A percentile compares a stretch with the other conserved stretches of the same genome.
phyloP scores from a whole-genome alignment of 2,329 filamentous ascomycete species.

The Cladophialophora yegresii region DNA sequence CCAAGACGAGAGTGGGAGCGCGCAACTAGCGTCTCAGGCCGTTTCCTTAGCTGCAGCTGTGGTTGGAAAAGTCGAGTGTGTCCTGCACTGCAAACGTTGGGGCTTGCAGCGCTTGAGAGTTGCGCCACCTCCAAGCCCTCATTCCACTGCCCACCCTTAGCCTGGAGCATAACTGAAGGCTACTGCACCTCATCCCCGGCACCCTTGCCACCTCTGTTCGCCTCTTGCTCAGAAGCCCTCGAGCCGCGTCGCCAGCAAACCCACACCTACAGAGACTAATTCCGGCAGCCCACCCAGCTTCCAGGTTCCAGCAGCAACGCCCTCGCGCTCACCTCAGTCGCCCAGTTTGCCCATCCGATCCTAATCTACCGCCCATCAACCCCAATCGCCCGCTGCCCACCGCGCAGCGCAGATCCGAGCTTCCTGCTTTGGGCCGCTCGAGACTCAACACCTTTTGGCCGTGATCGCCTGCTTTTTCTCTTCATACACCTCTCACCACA shows the following conservation, averaged over 20 bases:
- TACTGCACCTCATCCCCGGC: conserved; percentile 24
- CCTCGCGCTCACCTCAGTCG: conserved; percentile 13
- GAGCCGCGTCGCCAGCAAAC: conserved; percentile 29
- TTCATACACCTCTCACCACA: conserved; percentile 14
- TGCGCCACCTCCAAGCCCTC: conserved; percentile 27
- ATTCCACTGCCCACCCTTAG: conserved; percentile 29
- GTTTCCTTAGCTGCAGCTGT: conserved; percentile 30
- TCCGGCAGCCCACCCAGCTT: conserved; percentile 11
- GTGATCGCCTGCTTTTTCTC: conserved; percentile 27
- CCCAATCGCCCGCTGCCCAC: conserved; percentile 23
- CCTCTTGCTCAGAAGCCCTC: conserved; percentile 22
- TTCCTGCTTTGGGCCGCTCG: conserved; percentile 31
- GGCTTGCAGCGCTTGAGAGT: conserved; percentile 13
- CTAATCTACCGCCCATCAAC: conserved; percentile 10
- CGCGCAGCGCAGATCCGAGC: conserved; percentile 31
- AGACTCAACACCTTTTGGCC: conserved; percentile 33
- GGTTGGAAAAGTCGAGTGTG: conserved; percentile 17
- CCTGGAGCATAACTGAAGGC: conserved; percentile 15
- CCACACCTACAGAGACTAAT: conserved; percentile 20
- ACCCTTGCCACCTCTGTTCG: conserved; percentile 23
- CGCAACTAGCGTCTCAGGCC: conserved; percentile 26
- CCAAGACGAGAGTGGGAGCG: conserved; percentile 13
- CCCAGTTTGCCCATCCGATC: conserved; percentile 17
- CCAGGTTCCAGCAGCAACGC: conserved; percentile 9
- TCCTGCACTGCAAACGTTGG: conserved; percentile 8